Percentiles rank a stretch among this genome's conserved stretches.
Evolutionary conservation across 352 stramenopile genomes (phyloP).

Genomic region (Blastocystis sp.): DNA sequence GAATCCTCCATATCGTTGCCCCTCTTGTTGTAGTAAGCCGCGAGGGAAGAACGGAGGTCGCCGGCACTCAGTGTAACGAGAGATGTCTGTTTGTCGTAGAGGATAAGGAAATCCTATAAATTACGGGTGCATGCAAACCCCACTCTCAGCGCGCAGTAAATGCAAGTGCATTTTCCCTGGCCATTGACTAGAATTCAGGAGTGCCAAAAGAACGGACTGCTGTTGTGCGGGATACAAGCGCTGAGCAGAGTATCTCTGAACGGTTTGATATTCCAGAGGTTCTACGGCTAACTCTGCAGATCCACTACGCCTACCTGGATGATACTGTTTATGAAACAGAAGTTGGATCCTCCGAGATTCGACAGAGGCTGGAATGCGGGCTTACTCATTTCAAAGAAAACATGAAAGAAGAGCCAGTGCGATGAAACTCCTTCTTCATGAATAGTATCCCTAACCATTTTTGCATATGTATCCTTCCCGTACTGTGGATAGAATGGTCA

Average conservation of each 20-base stretch:
- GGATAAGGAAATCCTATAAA: slow-evolving; percentile 34
- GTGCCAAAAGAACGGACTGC: slow-evolving; percentile 3
- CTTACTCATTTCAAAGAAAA: slow-evolving; percentile 53
- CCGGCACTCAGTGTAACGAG: slow-evolving; percentile 45
- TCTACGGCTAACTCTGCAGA: neutral
- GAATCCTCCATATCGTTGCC: slow-evolving; percentile 55
- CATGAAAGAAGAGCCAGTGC: neutral
- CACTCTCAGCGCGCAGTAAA: slow-evolving; percentile 53
- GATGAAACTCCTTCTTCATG: neutral
- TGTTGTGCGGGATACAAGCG: slow-evolving; percentile 54
- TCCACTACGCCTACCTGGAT: neutral
- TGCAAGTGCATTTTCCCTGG: slow-evolving; percentile 34
- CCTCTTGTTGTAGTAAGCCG: slow-evolving; percentile 27
- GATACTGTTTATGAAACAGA: slow-evolving; percentile 68
- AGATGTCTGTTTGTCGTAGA: slow-evolving; percentile 41
- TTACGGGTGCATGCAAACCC: no score
- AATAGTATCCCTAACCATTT: neutral
- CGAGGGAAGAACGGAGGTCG: slow-evolving; percentile 15
- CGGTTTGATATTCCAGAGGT: slow-evolving; percentile 65
- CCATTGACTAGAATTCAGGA: slow-evolving; percentile 51
- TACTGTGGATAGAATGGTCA: no score
- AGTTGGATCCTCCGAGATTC: slow-evolving; percentile 57
- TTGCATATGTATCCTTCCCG: no score
- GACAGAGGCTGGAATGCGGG: slow-evolving; percentile 57
- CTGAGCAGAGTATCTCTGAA: slow-evolving; percentile 52